Evolutionary conservation across 2,329 filamentous ascomycete genomes (phyloP), one percentile per base, ranked within the genome.

Genomic region (Colletotrichum trifolii): DNA sequence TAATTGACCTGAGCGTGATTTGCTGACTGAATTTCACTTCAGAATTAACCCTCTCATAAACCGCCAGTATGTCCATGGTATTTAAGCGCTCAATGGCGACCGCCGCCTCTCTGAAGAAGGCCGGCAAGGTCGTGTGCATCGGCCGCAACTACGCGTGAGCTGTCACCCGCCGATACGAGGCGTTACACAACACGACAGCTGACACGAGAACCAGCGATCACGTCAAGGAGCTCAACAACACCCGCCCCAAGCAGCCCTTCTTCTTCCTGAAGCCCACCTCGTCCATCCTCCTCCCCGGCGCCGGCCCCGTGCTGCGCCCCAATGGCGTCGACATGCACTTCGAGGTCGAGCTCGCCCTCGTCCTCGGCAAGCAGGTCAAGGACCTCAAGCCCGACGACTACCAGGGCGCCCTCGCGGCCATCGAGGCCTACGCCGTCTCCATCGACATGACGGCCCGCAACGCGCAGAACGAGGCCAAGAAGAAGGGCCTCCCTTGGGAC

Each of bases 391-490:
- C 89, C 8, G 82, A 88, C n/a, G 91, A 97, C 74, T 85, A 88
- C 66, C 79, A 91, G 76, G 88, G 86, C n/a, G 93, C 93, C 34
- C 76, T 96, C 71, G 92, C 93, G 73, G 89, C 93, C 45, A 94
- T 98, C 76, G 88, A 91, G 70, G 92, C 88, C 73, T 99, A 98
- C 78, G 87, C 95, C 69, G 85, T 98, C 50, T 89, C 92, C 71
- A 97, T 99, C 73, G 96, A 99, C 80, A 96, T 99, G 93, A 99
- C 96, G 9, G 96, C 92, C 1, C 91, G 96, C 70, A 98, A 98
- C 78, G 88, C 93, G 7, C 96, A 99, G 81, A 92, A 97, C 72
- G 94, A 97, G 82, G 95, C 95, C 69, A 99, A 98, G 87, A 93
- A 91, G 81, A 97, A 96, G 84, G 94, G 96, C 40, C 89, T 98